These are phyloP conservation scores for Pueraria montana DNA, from an alignment of 306 rosid genomes.

Conservation along the genomic window DNA sequence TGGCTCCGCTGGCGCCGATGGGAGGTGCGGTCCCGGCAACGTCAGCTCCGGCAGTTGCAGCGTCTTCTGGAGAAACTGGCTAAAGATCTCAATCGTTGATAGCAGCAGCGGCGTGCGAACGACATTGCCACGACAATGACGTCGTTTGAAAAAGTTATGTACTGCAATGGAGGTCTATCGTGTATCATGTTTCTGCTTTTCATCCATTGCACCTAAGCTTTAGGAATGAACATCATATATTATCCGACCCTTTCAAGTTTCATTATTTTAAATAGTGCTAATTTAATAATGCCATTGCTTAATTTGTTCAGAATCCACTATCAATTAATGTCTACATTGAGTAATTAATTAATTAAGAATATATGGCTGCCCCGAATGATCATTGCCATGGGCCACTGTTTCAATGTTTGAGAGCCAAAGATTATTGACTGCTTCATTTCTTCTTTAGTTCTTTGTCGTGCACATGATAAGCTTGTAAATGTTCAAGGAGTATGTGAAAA, in stretches of 20 bases:
- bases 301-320: neutral
- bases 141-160: no score
- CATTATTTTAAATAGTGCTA: neutral
- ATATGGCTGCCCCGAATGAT: constrained; percentile 54
- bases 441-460: constrained; percentile 69
- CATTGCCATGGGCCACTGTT: constrained; percentile 60
- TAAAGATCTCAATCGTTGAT: no score
- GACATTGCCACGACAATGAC: no score
- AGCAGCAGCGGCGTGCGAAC: no score
- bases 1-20: no score
- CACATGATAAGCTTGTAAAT: constrained; percentile 83
- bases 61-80: no score
- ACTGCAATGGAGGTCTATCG: no score
- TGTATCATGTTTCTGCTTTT: constrained; percentile 39
- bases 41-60: no score
- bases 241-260: constrained; percentile 20
- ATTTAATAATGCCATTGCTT: constrained; percentile 2
- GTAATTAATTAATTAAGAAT: no score
- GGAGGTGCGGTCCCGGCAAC: no score
- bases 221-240: neutral
- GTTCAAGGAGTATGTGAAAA: constrained; percentile 80
- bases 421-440: constrained; percentile 65
- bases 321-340: no score
- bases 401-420: constrained; percentile 52
- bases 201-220: constrained; percentile 37